Conservation (phyloP, 306 rosid genomes). For the Lagenaria siceraria region DNA sequence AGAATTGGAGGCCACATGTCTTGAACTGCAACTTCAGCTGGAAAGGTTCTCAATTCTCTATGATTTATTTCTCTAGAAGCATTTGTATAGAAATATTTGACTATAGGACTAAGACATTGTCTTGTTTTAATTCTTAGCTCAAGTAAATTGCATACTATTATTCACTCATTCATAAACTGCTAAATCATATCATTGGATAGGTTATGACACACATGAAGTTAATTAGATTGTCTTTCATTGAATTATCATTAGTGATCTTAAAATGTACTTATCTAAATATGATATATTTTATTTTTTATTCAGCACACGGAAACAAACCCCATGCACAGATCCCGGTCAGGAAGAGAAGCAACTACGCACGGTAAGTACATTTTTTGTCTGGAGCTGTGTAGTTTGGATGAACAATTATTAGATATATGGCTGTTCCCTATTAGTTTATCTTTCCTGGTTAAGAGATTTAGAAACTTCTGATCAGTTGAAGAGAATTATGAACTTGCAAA, state of each 20-base stretch:
- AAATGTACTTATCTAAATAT: not conserved
- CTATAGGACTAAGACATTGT: not conserved
- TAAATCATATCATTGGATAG: not conserved
- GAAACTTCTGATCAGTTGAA: not conserved
- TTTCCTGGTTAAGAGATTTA: not conserved
- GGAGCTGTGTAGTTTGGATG: not conserved
- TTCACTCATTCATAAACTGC: not conserved
- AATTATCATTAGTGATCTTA: not conserved
- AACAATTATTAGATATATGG: not conserved
- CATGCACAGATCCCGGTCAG: constrained; percentile 15
- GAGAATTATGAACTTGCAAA: not conserved
- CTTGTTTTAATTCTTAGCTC: not conserved
- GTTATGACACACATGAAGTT: not conserved
- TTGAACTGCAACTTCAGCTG: constrained; percentile 73
- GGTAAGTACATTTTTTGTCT: constrained; percentile 37
- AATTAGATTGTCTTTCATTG: constrained; percentile 5
- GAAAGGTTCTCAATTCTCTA: constrained; percentile 41
- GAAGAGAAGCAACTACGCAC: constrained; percentile 45
- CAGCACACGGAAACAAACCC: constrained; percentile 28
- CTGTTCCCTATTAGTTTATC: not conserved
- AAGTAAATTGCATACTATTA: not conserved
- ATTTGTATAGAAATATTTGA: not conserved
- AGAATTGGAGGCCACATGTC: constrained; percentile 59
- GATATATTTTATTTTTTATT: constrained; percentile 22
- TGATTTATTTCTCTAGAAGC: constrained; percentile 5